A percentile compares a stretch with the other conserved stretches of the same genome.
Conservation (phyloP, 1,139 yeast species). For the Sugiyamaella xylanicola region DNA sequence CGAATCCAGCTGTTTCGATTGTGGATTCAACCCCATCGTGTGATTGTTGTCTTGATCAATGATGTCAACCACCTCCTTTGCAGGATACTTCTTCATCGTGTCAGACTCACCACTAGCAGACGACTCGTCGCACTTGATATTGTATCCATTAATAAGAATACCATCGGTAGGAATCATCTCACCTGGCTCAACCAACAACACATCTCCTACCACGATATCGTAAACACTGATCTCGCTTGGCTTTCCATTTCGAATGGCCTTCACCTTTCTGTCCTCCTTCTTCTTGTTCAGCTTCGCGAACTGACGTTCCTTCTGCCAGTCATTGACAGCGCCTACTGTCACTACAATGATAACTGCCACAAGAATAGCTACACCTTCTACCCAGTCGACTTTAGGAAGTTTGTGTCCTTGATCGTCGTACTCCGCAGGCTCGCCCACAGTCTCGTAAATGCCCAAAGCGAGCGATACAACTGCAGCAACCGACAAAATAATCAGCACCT, state of each 20-base stretch:
- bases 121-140: constrained; percentile 87
- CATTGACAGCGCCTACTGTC: constrained; percentile 89
- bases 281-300: constrained; percentile 75
- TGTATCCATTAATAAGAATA: constrained; percentile 66
- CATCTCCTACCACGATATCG: constrained; percentile 83
- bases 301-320: constrained; percentile 94
- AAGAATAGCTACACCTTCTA: constrained; percentile 96
- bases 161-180: constrained; percentile 92
- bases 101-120: constrained; percentile 93
- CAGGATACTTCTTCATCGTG: constrained; percentile 68
- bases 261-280: constrained; percentile 81
- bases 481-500: constrained; percentile 78
- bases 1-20: constrained; percentile 59
- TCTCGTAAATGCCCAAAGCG: constrained; percentile 91
- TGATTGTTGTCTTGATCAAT: constrained; percentile 34
- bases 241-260: constrained; percentile 72
- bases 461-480: constrained; percentile 88
- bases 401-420: constrained; percentile 75
- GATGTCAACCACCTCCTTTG: constrained; percentile 48
- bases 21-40: constrained; percentile 32
- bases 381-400: constrained; percentile 90
- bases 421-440: constrained; percentile 80
- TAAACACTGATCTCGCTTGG: constrained; percentile 71
- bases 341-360: constrained; percentile 91
- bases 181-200: constrained; percentile 84